These are phyloP conservation scores for Canna indica DNA, from an alignment of 176 grass and related monocot genomes.

Conservation along the genomic window DNA sequence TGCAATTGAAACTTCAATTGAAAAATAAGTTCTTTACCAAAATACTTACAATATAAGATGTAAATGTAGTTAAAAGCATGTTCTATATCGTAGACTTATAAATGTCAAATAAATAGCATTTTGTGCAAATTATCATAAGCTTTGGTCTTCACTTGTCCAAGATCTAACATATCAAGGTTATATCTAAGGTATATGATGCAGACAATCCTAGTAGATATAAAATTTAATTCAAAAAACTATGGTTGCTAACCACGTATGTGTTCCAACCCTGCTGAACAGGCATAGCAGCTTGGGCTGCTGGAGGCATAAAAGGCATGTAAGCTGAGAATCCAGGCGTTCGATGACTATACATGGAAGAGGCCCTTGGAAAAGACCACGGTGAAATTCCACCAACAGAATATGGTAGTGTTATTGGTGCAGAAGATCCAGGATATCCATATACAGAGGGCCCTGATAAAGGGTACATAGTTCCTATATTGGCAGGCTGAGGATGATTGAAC, in stretches of 20 bases:
- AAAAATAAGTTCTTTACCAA: too few relatives aligned
- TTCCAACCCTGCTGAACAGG: conserved; percentile 25
- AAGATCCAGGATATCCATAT: conserved; percentile 23
- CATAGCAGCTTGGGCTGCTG: conserved; percentile 11
- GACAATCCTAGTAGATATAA: conserved; percentile 1
- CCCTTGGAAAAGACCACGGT: conserved; percentile 25
- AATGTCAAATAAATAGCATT: too few relatives aligned
- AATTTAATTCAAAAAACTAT: not conserved
- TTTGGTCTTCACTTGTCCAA: too few relatives aligned
- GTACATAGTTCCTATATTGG: conserved; percentile 2
- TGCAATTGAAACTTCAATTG: too few relatives aligned
- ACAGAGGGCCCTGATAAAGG: conserved; percentile 11
- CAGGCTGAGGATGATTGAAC: conserved; percentile 35
- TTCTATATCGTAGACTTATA: too few relatives aligned
- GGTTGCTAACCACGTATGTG: conserved; percentile 21
- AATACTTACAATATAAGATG: not conserved
- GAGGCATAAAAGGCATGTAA: conserved; percentile 22
- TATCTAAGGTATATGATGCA: not conserved
- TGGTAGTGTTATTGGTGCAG: conserved; percentile 11
- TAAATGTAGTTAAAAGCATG: too few relatives aligned
- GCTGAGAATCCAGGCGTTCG: conserved; percentile 12
- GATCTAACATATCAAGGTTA: not conserved
- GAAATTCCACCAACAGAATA: conserved; percentile 19
- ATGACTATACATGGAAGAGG: conserved; percentile 16
- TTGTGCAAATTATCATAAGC: too few relatives aligned